Base-by-base conservation (phyloP, 345 rosid species). In the Microthlaspi erraticum region DNA sequence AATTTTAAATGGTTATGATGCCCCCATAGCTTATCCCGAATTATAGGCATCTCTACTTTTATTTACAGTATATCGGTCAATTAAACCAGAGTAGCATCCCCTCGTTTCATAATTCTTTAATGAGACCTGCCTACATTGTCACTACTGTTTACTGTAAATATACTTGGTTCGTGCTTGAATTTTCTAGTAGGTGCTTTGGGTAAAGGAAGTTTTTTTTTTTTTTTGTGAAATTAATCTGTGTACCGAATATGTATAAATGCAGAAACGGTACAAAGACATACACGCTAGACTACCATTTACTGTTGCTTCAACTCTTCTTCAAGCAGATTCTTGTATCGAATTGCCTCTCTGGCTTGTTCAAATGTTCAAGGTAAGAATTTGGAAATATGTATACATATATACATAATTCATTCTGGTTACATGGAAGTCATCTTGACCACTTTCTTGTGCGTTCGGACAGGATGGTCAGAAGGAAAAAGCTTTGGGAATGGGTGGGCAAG, bases 261-360 rank as follows among this genome's bases (percentile, higher is more conserved):
- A 94, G 97, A 86, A 74, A 54, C 86, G 85, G 79, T 94, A 91
- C 81, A 85, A 77, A 70, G 62, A 51, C 44, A 78, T 84, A 49
- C 99, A 94, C 62, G 73, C 86, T 68, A 86, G 93, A 72, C 82
- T 94, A 70, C 97, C 99, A n/a, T 67, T 85, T 54, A 70, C 84
- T 51, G 97, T 94, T 81, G 95, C 95, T 60, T 89, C 89, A 80
- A 88, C 96, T 48, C 91, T 94, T 82, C 97, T 94, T 72, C 90
- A 81, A 37, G 63, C 87, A n/a, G 93, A 89, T 83, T 80, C 88
- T 58, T 85, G 73, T 60, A 89, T 91, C 39, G 96, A 94, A 67
- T 83, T 94, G 77, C 99, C 99, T 62, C 82, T 94, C 43, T 94
- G 99, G 99, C 82, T 94, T 79, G 90, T 91, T 55, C 84, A 79